Conservation (phyloP, 495 filamentous ascomycete species). For the Penicillium herquei region DNA sequence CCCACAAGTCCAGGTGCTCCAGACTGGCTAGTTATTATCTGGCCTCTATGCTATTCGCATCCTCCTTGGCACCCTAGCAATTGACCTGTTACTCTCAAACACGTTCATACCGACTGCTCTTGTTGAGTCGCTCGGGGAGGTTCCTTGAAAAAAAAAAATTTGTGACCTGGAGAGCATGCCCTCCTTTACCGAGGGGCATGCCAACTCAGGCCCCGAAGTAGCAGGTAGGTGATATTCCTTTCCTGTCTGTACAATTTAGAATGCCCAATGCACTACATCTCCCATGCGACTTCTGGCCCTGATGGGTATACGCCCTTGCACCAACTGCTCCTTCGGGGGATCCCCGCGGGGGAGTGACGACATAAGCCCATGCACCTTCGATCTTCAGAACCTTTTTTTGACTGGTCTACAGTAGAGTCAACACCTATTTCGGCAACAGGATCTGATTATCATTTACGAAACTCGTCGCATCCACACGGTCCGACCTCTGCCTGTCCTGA, state of each 20-base stretch:
- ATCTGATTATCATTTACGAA: conserved; percentile 25
- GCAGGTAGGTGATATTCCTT: conserved; percentile 33
- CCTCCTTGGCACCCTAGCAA: too few species aligned
- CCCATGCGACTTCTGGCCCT: background rate
- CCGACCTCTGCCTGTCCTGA: conserved; percentile 25
- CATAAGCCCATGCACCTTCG: background rate
- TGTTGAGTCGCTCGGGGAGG: background rate
- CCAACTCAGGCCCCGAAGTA: conserved; percentile 25
- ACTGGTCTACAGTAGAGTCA: conserved; percentile 19
- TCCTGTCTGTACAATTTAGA: conserved; percentile 4
- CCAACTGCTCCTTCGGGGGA: background rate
- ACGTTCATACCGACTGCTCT: background rate
- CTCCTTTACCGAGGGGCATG: conserved; percentile 32
- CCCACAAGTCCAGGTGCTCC: conserved; percentile 8
- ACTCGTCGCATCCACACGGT: conserved; percentile 23
- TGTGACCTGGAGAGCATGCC: conserved; percentile 24
- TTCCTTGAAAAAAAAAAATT: too few species aligned
- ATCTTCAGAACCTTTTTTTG: background rate
- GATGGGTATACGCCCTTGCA: background rate
- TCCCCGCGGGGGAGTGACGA: conserved; percentile 1
- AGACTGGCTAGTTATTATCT: background rate
- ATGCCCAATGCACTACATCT: conserved; percentile 2
- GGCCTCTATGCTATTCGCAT: too few species aligned
- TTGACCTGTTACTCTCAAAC: conserved; percentile 9
- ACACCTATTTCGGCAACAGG: conserved; percentile 30